Evolutionary conservation across 305 asterid species (phyloP).

Genomic region (Ilex paraguariensis): DNA sequence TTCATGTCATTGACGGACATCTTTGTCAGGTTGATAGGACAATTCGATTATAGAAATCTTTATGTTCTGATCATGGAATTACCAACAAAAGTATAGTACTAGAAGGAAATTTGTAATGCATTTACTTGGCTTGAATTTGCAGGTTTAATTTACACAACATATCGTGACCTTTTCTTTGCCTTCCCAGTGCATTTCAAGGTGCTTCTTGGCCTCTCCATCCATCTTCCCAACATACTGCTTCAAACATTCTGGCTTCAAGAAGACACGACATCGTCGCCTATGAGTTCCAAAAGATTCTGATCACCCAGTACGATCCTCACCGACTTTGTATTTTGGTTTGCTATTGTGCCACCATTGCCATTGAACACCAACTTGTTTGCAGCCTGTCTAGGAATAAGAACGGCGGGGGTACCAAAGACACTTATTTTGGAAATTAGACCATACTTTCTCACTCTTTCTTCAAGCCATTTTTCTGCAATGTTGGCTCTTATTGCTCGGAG

Average conservation of each 20-base stretch:
- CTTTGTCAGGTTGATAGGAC: no score
- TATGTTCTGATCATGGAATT: no score
- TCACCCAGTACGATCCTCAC: constrained; percentile 56
- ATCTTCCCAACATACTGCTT: constrained; percentile 31
- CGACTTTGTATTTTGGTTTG: constrained; percentile 52
- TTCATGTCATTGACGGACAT: no score
- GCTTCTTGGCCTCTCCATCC: constrained; percentile 29
- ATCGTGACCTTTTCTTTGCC: constrained; percentile 44
- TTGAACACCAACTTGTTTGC: constrained; percentile 69
- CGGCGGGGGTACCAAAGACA: constrained; percentile 68
- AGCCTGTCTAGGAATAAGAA: constrained; percentile 57
- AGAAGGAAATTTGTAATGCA: no score
- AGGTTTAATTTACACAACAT: not conserved
- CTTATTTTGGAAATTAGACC: constrained; percentile 56
- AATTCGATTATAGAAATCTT: no score
- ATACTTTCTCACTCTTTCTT: constrained; percentile 28
- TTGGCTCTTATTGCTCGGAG: constrained; percentile 60
- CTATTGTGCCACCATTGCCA: constrained; percentile 28
- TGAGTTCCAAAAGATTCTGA: constrained; percentile 46
- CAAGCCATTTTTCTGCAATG: constrained; percentile 50
- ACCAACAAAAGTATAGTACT: no score
- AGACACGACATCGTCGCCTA: constrained; percentile 55
- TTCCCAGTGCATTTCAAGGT: constrained; percentile 32
- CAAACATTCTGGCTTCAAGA: constrained; percentile 33
- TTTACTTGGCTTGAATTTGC: no score